Conservation (phyloP, 1,284 basidiomycete genomes). For the Albatrellus sp. region DNA sequence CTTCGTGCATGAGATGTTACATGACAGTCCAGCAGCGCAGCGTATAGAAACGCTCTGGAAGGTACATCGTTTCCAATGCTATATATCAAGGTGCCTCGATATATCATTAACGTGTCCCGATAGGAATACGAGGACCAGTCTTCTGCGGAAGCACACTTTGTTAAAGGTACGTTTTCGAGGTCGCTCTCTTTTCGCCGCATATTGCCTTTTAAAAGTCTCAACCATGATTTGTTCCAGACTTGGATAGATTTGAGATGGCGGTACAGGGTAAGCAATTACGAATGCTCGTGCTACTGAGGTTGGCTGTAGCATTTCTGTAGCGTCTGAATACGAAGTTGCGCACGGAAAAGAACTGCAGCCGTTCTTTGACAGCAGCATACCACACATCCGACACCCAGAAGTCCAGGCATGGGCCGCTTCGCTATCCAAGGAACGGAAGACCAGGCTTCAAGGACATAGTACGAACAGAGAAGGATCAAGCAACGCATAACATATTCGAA, state of each 20-base stretch:
- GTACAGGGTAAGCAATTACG: constrained; percentile 45
- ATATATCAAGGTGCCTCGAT: not conserved
- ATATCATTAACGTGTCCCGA: not conserved
- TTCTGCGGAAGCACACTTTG: constrained; percentile 79
- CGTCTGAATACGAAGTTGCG: constrained; percentile 58
- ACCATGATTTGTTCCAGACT: constrained; percentile 33
- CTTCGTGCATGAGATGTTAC: constrained; percentile 84
- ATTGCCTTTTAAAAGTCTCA: not conserved
- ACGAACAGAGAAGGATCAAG: too few relatives aligned
- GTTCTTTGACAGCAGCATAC: constrained; percentile 69
- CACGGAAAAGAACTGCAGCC: constrained; percentile 40
- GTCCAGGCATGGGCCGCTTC: constrained; percentile 66
- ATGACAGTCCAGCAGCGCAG: constrained; percentile 66
- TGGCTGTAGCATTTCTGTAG: constrained; percentile 21
- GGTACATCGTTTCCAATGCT: constrained; percentile 27
- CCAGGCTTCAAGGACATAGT: not conserved
- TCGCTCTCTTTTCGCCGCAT: not conserved
- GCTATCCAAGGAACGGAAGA: constrained; percentile 42
- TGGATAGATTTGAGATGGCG: constrained; percentile 91
- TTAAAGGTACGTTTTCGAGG: constrained; percentile 70
- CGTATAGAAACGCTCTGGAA: constrained; percentile 75
- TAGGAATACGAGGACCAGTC: constrained; percentile 86
- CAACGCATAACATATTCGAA: too few relatives aligned
- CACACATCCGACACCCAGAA: constrained; percentile 64
- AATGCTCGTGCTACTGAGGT: not conserved